Evolutionary conservation across 179 eudicot species (phyloP).

Genomic region (Spinacia oleracea): DNA sequence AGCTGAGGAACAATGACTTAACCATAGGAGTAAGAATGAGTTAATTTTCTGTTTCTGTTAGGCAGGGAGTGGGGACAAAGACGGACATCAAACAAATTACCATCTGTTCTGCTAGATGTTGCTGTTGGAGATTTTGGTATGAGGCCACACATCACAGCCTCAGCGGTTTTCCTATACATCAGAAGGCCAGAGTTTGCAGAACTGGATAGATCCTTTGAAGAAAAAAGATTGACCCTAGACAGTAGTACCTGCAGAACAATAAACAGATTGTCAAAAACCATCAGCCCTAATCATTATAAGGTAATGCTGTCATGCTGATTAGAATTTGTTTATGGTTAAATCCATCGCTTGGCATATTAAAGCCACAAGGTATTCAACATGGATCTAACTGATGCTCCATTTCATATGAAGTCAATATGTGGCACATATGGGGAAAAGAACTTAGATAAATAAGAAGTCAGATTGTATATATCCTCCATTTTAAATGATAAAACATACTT

Average conservation of each 20-base stretch:
- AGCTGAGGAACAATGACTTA: no score
- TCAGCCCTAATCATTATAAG: not conserved
- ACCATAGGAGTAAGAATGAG: not conserved
- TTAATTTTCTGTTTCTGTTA: no score
- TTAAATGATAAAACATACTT: not conserved
- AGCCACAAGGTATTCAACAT: not conserved
- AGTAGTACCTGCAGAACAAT: slow-evolving; percentile 61
- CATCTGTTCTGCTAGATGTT: slow-evolving; percentile 71
- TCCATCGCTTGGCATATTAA: not conserved
- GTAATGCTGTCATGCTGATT: not conserved
- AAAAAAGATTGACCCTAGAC: slow-evolving; percentile 76
- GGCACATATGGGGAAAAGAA: not conserved
- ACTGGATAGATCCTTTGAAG: slow-evolving; percentile 52
- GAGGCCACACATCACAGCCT: slow-evolving; percentile 91
- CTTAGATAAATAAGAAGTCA: not conserved
- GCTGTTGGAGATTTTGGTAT: slow-evolving; percentile 84
- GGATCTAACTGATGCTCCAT: not conserved
- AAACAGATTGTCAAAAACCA: slow-evolving; percentile 17
- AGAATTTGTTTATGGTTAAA: not conserved
- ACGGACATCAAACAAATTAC: slow-evolving; percentile 36
- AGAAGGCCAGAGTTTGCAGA: slow-evolving; percentile 55
- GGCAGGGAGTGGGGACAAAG: not conserved
- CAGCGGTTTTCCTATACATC: slow-evolving; percentile 71
- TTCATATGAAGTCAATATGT: not conserved
- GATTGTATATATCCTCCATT: not conserved